Conservation (phyloP, 2,329 filamentous ascomycete species). For the Didymella exigua region DNA sequence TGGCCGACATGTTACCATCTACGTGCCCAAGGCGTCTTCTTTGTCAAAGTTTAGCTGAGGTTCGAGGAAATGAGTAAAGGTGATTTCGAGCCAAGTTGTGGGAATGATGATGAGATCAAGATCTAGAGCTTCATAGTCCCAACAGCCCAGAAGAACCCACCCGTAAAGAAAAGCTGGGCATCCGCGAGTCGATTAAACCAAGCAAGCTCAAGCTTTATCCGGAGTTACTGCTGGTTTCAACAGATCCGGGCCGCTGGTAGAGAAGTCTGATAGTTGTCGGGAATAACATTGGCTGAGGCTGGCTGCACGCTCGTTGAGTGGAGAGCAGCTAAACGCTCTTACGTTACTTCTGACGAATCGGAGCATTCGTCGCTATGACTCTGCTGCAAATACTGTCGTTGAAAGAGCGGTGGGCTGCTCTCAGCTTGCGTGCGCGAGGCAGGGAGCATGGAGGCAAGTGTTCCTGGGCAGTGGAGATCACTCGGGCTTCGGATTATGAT, state of each 20-base stretch:
- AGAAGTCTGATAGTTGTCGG: constrained; percentile 3
- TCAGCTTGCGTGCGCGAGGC: background rate
- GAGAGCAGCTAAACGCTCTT: background rate
- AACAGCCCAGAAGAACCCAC: constrained; percentile 7
- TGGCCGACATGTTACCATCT: constrained; percentile 40
- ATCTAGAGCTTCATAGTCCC: constrained; percentile 11
- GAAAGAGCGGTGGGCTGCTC: background rate
- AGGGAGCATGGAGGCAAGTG: background rate
- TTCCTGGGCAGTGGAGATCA: constrained; percentile 12
- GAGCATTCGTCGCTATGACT: background rate
- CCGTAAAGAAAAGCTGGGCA: constrained; percentile 4
- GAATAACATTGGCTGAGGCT: constrained; percentile 12
- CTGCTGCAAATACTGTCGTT: background rate
- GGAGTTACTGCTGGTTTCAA: constrained; percentile 10
- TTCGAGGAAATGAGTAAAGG: constrained; percentile 2
- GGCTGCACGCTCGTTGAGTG: background rate
- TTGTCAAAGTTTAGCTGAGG: background rate
- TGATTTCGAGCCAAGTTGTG: background rate
- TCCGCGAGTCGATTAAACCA: constrained; percentile 3
- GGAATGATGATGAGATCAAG: constrained; percentile 11
- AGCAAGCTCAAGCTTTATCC: constrained; percentile 11
- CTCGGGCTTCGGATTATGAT: constrained; percentile 1
- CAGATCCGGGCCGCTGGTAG: background rate
- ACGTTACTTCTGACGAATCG: background rate
- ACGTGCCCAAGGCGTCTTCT: background rate